These are phyloP conservation scores for Malus sylvestris DNA, from an alignment of 306 rosid genomes.

Conservation along the genomic window DNA sequence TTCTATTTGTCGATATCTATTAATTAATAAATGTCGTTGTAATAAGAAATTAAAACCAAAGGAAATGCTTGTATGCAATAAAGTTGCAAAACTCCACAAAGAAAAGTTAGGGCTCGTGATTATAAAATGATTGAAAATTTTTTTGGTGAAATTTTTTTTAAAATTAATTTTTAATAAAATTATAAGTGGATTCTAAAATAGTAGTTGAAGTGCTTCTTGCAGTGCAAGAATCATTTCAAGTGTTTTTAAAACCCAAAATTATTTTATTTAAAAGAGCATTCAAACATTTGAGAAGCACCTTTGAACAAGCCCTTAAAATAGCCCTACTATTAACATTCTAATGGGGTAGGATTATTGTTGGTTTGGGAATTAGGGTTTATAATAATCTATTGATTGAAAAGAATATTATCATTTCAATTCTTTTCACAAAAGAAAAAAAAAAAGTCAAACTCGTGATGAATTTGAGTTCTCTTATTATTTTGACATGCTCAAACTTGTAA, in stretches of 20 bases:
- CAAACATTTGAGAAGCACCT: too few relatives aligned
- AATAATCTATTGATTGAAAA: neutral
- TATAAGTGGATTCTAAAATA: fast-evolving
- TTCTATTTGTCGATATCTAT: neutral
- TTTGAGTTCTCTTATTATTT: neutral
- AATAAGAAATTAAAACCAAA: neutral
- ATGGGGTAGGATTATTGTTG: neutral
- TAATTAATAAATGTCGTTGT: neutral
- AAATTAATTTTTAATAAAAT: too few relatives aligned
- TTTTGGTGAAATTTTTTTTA: too few relatives aligned
- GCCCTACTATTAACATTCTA: neutral
- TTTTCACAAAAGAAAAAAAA: too few relatives aligned
- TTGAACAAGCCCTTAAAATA: too few relatives aligned
- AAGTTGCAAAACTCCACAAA: neutral
- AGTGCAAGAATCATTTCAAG: too few relatives aligned
- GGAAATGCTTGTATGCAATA: neutral
- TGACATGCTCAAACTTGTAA: too few relatives aligned
- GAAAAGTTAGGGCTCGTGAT: neutral
- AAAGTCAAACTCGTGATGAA: neutral
- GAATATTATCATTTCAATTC: neutral
- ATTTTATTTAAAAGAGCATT: too few relatives aligned
- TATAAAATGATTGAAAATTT: too few relatives aligned
- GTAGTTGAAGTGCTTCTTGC: too few relatives aligned
- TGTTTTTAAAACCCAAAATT: too few relatives aligned
- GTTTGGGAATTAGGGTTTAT: neutral